Evolutionary conservation across 2,329 filamentous ascomycete genomes (phyloP).

Genomic region (Aureobasidium sp.): DNA sequence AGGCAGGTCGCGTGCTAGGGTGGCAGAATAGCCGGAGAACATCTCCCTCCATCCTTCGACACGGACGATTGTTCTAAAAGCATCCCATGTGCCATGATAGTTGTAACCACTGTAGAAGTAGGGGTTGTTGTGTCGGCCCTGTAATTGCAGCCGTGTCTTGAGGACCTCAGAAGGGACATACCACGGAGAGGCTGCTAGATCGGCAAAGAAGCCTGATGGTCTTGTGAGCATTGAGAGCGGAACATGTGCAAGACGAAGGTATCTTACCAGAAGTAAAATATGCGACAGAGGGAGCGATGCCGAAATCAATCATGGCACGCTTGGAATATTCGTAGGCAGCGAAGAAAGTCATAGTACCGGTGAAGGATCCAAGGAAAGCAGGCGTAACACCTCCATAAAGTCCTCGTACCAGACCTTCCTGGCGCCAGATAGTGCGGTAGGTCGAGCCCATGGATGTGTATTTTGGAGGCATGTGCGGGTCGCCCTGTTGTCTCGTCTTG

Average conservation of each 20-base stretch:
- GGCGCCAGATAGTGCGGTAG: conserved; percentile 85
- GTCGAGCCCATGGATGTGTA: conserved; percentile 86
- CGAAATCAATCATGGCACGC: conserved; percentile 74
- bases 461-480: conserved; percentile 85
- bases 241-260: not conserved
- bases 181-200: conserved; percentile 82
- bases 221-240: not conserved
- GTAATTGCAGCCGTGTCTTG: conserved; percentile 92
- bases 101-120: conserved; percentile 94
- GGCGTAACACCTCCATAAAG: conserved; percentile 92
- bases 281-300: conserved; percentile 72
- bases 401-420: conserved; percentile 80
- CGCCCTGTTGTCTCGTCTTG: conserved; percentile 95
- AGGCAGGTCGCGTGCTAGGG: conserved; percentile 85
- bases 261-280: conserved; percentile 73
- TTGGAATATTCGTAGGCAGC: conserved; percentile 96
- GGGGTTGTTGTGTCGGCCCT: conserved; percentile 92
- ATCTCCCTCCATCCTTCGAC: conserved; percentile 77
- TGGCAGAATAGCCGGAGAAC: conserved; percentile 96
- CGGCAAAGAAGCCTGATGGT: conserved; percentile 72
- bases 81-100: conserved; percentile 79
- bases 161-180: conserved; percentile 97
- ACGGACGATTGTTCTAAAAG: conserved; percentile 74
- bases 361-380: conserved; percentile 85
- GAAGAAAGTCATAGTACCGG: conserved; percentile 91